Evolutionary conservation across 83 land plant species (phyloP).

Genomic region (Diphasiastrum complanatum): DNA sequence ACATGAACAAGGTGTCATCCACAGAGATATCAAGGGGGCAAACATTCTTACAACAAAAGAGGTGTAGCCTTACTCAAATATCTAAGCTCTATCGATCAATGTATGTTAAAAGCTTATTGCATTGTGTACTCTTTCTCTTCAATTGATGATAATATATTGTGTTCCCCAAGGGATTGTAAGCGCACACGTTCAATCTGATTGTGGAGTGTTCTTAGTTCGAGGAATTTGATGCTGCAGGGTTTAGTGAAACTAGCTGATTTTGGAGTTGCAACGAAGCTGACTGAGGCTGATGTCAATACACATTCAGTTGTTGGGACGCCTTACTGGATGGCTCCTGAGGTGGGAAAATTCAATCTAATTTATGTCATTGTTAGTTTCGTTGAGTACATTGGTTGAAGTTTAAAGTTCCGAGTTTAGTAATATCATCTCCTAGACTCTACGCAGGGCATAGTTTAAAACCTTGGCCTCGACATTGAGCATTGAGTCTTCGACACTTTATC

Average conservation of each 20-base stretch:
- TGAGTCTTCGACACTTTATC: too few species aligned
- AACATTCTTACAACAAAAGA: conserved; percentile 96
- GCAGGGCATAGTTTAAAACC: too few species aligned
- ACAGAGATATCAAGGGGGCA: conserved; percentile 97
- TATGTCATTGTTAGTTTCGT: not conserved
- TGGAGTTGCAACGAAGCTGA: conserved; percentile 96
- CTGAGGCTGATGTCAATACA: conserved; percentile 92
- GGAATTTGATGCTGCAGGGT: conserved; percentile 47
- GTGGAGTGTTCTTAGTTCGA: not conserved
- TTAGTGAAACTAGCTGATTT: conserved; percentile 97
- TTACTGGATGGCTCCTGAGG: conserved; percentile 99
- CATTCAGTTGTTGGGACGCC: conserved; percentile 99
- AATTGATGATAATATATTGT: too few species aligned
- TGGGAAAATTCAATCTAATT: conserved; percentile 14
- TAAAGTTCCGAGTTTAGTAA: too few species aligned
- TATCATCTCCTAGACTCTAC: too few species aligned
- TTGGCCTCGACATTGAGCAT: too few species aligned
- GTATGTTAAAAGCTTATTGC: too few species aligned
- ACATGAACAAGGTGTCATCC: conserved; percentile 98
- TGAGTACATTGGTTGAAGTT: too few species aligned
- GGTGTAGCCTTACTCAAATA: conserved; percentile 32
- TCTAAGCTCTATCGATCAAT: too few species aligned
- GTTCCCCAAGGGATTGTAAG: too few species aligned
- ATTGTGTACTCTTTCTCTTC: too few species aligned
- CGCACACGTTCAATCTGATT: too few species aligned